Evolutionary conservation across 2,329 filamentous ascomycete genomes (phyloP), one percentile per base, ranked within the genome.

Genomic region (Fusarium dimerum): DNA sequence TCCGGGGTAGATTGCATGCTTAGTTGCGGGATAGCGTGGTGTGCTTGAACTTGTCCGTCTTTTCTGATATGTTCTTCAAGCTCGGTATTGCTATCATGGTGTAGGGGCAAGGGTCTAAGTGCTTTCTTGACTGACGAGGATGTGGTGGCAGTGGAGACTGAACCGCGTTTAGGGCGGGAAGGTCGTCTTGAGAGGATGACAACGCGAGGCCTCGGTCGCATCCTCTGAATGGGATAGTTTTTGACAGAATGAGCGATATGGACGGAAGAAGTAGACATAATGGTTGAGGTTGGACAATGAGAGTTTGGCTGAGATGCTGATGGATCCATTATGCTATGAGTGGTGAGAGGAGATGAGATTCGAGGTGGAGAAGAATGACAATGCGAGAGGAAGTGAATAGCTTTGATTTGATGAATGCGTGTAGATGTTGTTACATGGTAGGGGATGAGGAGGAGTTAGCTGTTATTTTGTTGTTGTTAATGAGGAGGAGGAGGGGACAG

Each of bases 271-370:
- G 57, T 52, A n/a, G 55, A 50, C 49, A 60, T 50, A 34, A 51
- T 51, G 51, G 20, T 26, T 26, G 20, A 26, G 20, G 20, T 26
- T 26, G 20, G 20, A 26, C 7, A 26, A 26, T 7, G 20, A 26
- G 20, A 26, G 20, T 65, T 61, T 18, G 60, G 52, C 41, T 67
- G 68, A 56, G 67, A 65, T 62, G 66, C 59, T 58, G 63, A 47
- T 30, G 57, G 50, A 57, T 57, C 58, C 70, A 73, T 73, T 43
- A 38, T 63, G 51, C 6, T 44, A 48, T 20, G 9, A 48, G 45
- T 40, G 50, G 48, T n/a, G 44, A 26, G 50, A 47, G 49, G 17
- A 16, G 40, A 43, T 60, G 40, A 51, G 66, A 63, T 60, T 62
- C 52, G 62, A 63, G 55, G 56, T 59, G 56, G 45, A 42, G 42